These are phyloP conservation scores for Serendipita vermifera DNA, from an alignment of 768 basidiomycete genomes.

Conservation along the genomic window DNA sequence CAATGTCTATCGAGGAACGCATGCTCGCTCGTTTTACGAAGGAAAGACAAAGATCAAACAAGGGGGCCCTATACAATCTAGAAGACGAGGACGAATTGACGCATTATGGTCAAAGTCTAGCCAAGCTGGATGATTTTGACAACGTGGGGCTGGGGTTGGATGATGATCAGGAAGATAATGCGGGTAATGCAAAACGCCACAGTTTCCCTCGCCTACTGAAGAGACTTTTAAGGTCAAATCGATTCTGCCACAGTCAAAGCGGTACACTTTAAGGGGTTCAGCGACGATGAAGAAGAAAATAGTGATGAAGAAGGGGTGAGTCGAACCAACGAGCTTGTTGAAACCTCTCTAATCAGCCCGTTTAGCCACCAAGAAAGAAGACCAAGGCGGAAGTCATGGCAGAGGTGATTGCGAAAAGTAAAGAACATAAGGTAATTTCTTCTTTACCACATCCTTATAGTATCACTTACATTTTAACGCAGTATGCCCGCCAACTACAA, in stretches of 20 bases:
- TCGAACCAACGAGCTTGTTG: no score
- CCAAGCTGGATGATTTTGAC: slow-evolving; percentile 75
- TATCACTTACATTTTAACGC: not conserved
- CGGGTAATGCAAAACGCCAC: not conserved
- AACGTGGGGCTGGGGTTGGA: slow-evolving; percentile 47
- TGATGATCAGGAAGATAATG: slow-evolving; percentile 42
- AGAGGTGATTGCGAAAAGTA: slow-evolving; percentile 95
- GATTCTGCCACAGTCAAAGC: slow-evolving; percentile 50
- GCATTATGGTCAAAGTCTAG: slow-evolving; percentile 81
- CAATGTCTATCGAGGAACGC: slow-evolving; percentile 88
- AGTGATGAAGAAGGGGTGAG: slow-evolving; percentile 37
- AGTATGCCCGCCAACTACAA: slow-evolving; percentile 83
- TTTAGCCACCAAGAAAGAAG: slow-evolving; percentile 71
- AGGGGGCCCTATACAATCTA: slow-evolving; percentile 70
- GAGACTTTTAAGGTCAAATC: slow-evolving; percentile 41
- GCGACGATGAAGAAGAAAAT: slow-evolving; percentile 47
- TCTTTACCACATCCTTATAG: not conserved
- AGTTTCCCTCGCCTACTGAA: not conserved
- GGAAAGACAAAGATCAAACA: slow-evolving; percentile 68
- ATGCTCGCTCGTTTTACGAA: slow-evolving; percentile 93
- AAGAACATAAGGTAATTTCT: slow-evolving; percentile 70
- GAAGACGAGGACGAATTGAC: slow-evolving; percentile 87
- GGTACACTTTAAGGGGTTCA: slow-evolving; percentile 80
- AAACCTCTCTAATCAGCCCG: no score
- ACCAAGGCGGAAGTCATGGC: slow-evolving; percentile 95